Evolutionary conservation across 441 rosid species (phyloP), one percentile per base, ranked within the genome.

Genomic region (Erodium texanum): DNA sequence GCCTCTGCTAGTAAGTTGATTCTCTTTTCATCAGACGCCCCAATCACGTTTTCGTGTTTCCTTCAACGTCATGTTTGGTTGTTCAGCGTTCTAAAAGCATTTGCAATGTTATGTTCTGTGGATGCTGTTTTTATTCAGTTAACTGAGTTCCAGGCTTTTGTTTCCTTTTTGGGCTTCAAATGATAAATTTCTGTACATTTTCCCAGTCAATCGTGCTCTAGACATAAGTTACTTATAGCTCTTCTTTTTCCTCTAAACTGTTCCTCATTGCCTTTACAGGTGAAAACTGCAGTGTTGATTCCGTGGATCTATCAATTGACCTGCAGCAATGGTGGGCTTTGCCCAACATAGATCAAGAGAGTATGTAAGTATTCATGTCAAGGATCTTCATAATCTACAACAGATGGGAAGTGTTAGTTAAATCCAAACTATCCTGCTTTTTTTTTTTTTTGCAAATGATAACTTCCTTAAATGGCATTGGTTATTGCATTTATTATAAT

Each of bases 261-360:
- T 7, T 56, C 10, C 18, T 56, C 38, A 19, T 56, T 19, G 8
- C 62, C 10, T 20, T 56, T 56, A 45, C 22, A 56, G 22, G 62
- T 9, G 24, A 56, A 19, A 56, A 20, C 24, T 56, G 24, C 18
- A 6, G 52, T 45, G 16, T 20, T 56, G 62, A 56, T 19, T 56
- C 24, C 19, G 62, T 19, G 62, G 6, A n/a, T 56, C 62, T 56
- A 18, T 56, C 62, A 56, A 20, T 54, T 54, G 22, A 18, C 61
- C 62, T 18, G 62, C 62, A 56, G 62, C 24, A 18, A 56, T 56
- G 62, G 62, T 56, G 61, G 61, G 61, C n/a, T 18, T 54, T 56
- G 62, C 62, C 19, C 62, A 56, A 20, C 62, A 19, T 56, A 56
- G 7, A n/a, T 56, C 18, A 20, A 56, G 62, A 56, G 24, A 56